These are phyloP conservation scores for Kodamaea ohmeri DNA, from an alignment of 1,139 yeast species.

Conservation along the genomic window DNA sequence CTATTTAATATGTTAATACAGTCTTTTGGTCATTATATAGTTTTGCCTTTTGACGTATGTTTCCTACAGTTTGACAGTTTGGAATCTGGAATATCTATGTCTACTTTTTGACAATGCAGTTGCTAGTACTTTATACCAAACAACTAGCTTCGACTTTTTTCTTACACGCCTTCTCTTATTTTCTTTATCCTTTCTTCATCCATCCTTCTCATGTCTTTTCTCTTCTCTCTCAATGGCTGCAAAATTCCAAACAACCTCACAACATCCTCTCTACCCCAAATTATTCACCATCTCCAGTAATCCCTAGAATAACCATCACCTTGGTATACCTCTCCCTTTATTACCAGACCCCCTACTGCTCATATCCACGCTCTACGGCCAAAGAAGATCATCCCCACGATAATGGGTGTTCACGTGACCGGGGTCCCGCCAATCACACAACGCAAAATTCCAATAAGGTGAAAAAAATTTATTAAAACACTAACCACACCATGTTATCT, in stretches of 20 bases:
- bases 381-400: no score
- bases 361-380: no score
- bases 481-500: conserved; percentile 33
- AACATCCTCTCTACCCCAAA: not conserved
- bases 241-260: not conserved
- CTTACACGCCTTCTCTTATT: not conserved
- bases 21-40: no score
- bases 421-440: conserved; percentile 12
- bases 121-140: no score
- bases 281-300: not conserved
- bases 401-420: not conserved
- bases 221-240: not conserved
- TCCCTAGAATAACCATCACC: not conserved
- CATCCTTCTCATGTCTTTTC: not conserved
- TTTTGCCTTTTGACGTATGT: no score
- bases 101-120: no score
- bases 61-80: no score
- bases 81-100: no score
- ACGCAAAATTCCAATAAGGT: conserved; percentile 9
- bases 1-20: no score
- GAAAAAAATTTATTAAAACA: conserved; percentile 9
- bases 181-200: not conserved
- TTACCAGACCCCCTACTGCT: no score
- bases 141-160: no score
- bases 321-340: no score